Evolutionary conservation across 192 early-diverging fungal genomes (phyloP).

Genomic region (Backusella sp.): DNA sequence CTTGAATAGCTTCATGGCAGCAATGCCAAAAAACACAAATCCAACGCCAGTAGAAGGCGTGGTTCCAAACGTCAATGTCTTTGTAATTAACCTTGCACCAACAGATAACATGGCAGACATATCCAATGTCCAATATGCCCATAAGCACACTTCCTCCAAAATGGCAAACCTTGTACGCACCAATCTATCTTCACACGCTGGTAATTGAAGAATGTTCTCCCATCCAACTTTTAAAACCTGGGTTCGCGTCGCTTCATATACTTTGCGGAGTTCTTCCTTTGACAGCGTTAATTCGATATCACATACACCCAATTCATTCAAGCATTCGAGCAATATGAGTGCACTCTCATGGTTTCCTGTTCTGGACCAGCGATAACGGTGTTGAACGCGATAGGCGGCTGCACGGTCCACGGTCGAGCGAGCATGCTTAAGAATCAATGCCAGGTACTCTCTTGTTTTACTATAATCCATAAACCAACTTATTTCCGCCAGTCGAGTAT

Average conservation of each 20-base stretch:
- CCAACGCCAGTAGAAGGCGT: conserved; percentile 29
- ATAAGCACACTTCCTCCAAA: conserved; percentile 31
- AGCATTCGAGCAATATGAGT: conserved; percentile 20
- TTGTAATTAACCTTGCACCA: conserved; percentile 4
- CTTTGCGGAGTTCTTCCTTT: background rate
- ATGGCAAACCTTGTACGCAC: conserved; percentile 24
- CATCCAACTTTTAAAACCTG: conserved; percentile 21
- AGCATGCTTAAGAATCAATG: conserved; percentile 21
- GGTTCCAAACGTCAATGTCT: conserved; percentile 20
- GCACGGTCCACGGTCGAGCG: conserved; percentile 27
- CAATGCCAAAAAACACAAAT: conserved; percentile 36
- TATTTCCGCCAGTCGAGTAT: conserved; percentile 28
- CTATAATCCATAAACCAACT: conserved; percentile 29
- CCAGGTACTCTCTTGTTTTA: conserved; percentile 12
- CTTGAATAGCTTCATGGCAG: conserved; percentile 20
- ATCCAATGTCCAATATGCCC: conserved; percentile 25
- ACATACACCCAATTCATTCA: conserved; percentile 27
- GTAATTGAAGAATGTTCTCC: conserved; percentile 19
- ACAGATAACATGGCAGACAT: conserved; percentile 20
- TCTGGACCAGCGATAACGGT: conserved; percentile 20
- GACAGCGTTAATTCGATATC: conserved; percentile 12
- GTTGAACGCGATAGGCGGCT: conserved; percentile 29
- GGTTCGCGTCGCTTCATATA: conserved; percentile 14
- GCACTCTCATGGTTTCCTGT: conserved; percentile 14
- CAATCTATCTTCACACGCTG: conserved; percentile 15